Evolutionary conservation across 2,329 filamentous ascomycete genomes (phyloP), one percentile per base, ranked within the genome.

Genomic region (Beauveria sp.): DNA sequence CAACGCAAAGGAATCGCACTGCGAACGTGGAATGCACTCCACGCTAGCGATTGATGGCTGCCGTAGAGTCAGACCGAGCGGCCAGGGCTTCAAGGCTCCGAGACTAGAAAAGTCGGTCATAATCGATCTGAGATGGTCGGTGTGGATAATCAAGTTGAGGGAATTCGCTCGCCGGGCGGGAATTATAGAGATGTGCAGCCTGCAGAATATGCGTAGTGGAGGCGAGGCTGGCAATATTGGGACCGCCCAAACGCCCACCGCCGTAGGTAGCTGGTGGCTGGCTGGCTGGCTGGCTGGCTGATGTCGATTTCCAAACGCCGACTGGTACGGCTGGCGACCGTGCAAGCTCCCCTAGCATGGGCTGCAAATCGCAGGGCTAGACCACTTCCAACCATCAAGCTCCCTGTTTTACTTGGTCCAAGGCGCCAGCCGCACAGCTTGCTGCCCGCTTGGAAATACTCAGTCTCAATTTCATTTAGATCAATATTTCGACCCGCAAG

Each of bases 21-120:
- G 49, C 28, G 5, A 52, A 53, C n/a, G 34, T 20, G 47, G 34
- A 34, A 53, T 40, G 28, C n/a, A 20, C 30, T 20, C 30, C 12
- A 34, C 50, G 30, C 30, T 53, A 53, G 34, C 4, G 38, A 43
- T 18, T 10, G 51, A 43, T 43, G 53, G 12, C 40, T 14, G 10
- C 40, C 38, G 47, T 59, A 50, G 57, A 59, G 57, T 59, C 57
- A 59, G 38, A 59, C 57, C 47, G 57, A 28, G n/a, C 47, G 20
- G 34, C 18, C 22, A 30, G 46, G 56, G 43, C 2, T n/a, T 10
- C 5, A 53, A 46, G 45, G 46, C 56, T 38, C 47, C 38, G 34
- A 52, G 34, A 42, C 24, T 59, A 52, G 43, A 16, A 51, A 22
- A 14, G 22, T 12, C 34, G 38, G 57, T 38, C 38, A 51, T 51